These are phyloP conservation scores for Musa acuminata DNA, from an alignment of 176 grass and related monocot species.

Conservation along the genomic window DNA sequence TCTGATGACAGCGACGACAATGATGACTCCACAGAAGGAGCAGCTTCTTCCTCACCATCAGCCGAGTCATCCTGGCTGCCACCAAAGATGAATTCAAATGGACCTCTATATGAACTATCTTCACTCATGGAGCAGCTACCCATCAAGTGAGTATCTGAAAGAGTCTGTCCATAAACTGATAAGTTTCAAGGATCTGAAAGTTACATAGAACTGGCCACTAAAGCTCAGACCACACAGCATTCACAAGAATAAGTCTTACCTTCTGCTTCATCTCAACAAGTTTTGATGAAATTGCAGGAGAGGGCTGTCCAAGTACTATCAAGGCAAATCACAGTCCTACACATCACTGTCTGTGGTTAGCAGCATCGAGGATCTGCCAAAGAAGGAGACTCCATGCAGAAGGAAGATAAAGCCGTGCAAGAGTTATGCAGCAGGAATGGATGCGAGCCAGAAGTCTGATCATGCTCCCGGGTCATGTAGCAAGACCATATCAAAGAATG, in stretches of 20 bases:
- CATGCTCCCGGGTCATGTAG: slow-evolving; percentile 24
- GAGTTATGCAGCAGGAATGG: slow-evolving; percentile 43
- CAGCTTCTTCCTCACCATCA: background rate
- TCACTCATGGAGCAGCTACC: slow-evolving; percentile 39
- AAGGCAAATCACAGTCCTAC: slow-evolving; percentile 63
- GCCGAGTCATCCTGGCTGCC: slow-evolving; percentile 17
- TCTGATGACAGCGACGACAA: slow-evolving; percentile 1
- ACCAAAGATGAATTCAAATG: slow-evolving; percentile 16
- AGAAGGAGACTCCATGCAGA: slow-evolving; percentile 36
- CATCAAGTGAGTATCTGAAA: slow-evolving; percentile 25
- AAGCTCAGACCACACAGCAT: background rate
- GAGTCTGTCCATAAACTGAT: background rate
- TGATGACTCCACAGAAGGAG: background rate
- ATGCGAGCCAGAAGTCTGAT: slow-evolving; percentile 34
- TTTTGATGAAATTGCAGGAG: slow-evolving; percentile 26
- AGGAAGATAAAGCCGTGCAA: slow-evolving; percentile 53
- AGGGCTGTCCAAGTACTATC: slow-evolving; percentile 53
- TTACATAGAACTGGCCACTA: background rate
- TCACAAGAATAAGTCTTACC: background rate
- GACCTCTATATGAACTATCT: slow-evolving; percentile 34
- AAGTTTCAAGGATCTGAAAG: no score
- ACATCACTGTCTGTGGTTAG: slow-evolving; percentile 34
- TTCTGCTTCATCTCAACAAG: background rate
- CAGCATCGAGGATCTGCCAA: slow-evolving; percentile 45
- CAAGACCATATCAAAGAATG: slow-evolving; percentile 55